Conservation (phyloP, 805 yeast genomes). For the Nakazawaea ernobii region DNA sequence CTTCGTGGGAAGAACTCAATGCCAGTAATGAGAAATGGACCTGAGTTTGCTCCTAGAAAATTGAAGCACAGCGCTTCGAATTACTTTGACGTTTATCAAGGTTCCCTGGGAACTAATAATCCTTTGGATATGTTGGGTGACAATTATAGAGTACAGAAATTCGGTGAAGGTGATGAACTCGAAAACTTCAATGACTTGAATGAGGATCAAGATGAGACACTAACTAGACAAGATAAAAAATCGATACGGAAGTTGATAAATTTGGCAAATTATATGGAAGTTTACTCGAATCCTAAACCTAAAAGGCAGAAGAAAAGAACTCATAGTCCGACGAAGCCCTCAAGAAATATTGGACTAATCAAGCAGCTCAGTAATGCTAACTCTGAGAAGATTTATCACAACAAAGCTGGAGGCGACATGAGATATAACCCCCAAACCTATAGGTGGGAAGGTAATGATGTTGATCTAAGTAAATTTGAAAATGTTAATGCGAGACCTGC, state of each 20-base stretch:
- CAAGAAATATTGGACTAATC: conserved; percentile 9
- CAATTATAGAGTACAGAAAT: background rate
- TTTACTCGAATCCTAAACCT: background rate
- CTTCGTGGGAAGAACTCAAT: conserved; percentile 5
- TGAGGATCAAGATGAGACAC: conserved; percentile 8
- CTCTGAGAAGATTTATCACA: conserved; percentile 10
- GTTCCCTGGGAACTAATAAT: background rate
- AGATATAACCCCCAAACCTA: conserved; percentile 44
- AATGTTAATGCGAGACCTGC: conserved; percentile 28
- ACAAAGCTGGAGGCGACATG: conserved; percentile 35
- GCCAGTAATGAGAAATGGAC: background rate
- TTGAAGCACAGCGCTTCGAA: conserved; percentile 8
- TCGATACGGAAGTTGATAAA: conserved; percentile 12
- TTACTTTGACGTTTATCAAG: conserved; percentile 2
- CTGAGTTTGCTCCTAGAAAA: background rate
- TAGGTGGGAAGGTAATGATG: conserved; percentile 65
- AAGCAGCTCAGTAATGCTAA: conserved; percentile 7
- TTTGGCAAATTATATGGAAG: conserved; percentile 13
- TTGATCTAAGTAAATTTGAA: conserved; percentile 49
- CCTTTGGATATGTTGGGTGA: background rate
- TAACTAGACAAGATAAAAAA: conserved; percentile 11
- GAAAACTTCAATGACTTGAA: conserved; percentile 20
- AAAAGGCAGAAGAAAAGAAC: background rate
- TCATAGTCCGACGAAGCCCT: background rate
- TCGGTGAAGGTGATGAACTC: conserved; percentile 21